Conservation (phyloP, 768 basidiomycete genomes). For the Fibroporia radiculosa region DNA sequence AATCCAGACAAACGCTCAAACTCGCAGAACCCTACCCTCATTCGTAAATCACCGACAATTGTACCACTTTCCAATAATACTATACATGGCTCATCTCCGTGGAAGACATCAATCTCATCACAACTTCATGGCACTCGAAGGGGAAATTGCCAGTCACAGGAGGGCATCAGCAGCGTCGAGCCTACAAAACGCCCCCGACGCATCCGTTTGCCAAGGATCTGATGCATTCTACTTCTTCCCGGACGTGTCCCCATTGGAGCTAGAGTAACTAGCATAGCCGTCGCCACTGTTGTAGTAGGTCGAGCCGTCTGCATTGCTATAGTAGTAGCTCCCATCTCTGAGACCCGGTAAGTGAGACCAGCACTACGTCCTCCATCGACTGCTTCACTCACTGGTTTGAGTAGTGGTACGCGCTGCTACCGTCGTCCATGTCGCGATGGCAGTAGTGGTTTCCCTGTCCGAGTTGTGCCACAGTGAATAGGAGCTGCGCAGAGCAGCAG, state of each 20-base stretch:
- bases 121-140: too few relatives aligned
- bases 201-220: too few relatives aligned
- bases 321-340: constrained; percentile 56
- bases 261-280: constrained; percentile 44
- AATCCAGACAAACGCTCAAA: too few relatives aligned
- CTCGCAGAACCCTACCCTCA: too few relatives aligned
- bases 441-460: constrained; percentile 56
- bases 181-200: too few relatives aligned
- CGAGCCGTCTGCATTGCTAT: constrained; percentile 51
- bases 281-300: constrained; percentile 48
- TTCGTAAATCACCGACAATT: too few relatives aligned
- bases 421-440: constrained; percentile 37
- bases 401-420: constrained; percentile 49
- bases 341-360: background rate
- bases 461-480: too few relatives aligned
- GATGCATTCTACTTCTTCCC: background rate
- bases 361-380: background rate
- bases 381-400: constrained; percentile 40
- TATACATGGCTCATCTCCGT: too few relatives aligned
- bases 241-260: constrained; percentile 27
- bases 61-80: too few relatives aligned
- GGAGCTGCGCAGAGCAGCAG: background rate
- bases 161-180: too few relatives aligned
- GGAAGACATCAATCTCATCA: too few relatives aligned
- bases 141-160: too few relatives aligned